Evolutionary conservation across 2,329 filamentous ascomycete species (phyloP).

Genomic region (Xylaria sp.): DNA sequence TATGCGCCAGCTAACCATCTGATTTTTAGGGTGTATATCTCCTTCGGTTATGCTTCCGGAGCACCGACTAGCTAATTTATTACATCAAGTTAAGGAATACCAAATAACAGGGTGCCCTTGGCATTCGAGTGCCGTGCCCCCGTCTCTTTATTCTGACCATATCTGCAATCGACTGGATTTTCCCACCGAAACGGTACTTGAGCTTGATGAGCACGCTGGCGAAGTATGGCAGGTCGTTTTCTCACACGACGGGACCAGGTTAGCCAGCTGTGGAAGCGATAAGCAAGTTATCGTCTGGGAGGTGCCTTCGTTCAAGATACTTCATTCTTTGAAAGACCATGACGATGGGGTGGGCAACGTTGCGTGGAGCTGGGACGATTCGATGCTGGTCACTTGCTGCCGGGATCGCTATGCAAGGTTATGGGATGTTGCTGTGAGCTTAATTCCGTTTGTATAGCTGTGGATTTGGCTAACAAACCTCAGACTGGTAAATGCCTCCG

Average conservation of each 20-base stretch:
- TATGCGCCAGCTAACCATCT: slow-evolving; percentile 37
- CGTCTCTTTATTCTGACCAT: slow-evolving; percentile 91
- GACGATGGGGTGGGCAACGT: slow-evolving; percentile 79
- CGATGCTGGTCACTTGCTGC: slow-evolving; percentile 85
- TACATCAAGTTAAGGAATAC: slow-evolving; percentile 84
- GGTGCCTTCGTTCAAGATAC: slow-evolving; percentile 72
- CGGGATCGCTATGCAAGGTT: slow-evolving; percentile 78
- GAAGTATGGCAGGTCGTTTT: slow-evolving; percentile 95
- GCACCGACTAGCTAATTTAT: slow-evolving; percentile 81
- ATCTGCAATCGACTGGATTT: slow-evolving; percentile 83
- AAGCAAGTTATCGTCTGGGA: slow-evolving; percentile 85
- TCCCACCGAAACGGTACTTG: slow-evolving; percentile 75
- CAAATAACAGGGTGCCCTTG: slow-evolving; percentile 89
- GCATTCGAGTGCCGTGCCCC: slow-evolving; percentile 82
- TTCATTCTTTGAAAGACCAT: slow-evolving; percentile 73
- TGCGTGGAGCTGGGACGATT: slow-evolving; percentile 92
- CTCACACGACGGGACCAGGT: slow-evolving; percentile 83
- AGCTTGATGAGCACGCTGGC: slow-evolving; percentile 77
- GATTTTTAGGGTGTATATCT: slow-evolving; percentile 79
- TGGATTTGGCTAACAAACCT: slow-evolving; percentile 34
- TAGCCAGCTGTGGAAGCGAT: slow-evolving; percentile 86
- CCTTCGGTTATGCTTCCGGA: slow-evolving; percentile 97
- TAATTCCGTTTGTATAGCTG: not conserved
- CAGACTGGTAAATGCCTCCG: slow-evolving; percentile 73
- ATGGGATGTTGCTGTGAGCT: slow-evolving; percentile 76